Evolutionary conservation across 306 rosid species (phyloP), one percentile per base, ranked within the genome.

Genomic region (Cucumis cinereus): DNA sequence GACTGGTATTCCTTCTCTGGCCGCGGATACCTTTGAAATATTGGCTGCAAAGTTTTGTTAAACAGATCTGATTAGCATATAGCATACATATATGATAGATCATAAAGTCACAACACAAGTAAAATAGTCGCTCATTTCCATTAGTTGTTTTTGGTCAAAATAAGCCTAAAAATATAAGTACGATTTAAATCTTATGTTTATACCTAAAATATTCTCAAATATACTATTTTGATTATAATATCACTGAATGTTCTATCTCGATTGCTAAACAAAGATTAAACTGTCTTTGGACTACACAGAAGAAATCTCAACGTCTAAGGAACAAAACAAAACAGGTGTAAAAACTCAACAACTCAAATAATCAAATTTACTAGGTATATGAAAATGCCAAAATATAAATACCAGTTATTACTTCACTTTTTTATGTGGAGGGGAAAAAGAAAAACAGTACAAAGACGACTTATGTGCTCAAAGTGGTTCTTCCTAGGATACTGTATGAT

Each of bases 1-100:
- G 99, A 95, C 85, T 95, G 99, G 83, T 90, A 92, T 83, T 89
- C 98, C 92, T 95, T 95, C 86, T 95, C 99, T 38, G 98, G 99
- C 47, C 98, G 89, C 3, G 99, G 99, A 90, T 92, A 88, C 87
- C 99, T 89, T 86, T 92, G 98, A 88, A 95, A 95, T 81, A 95
- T 95, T 78, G 97, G 98, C 99, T 95, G 95, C 79, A 87, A 86
- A 83, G 84, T 73, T 28, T 19, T 38, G 49, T 28, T 79, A 41
- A 47, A 30, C 79, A 85, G 35, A 73, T 76, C 77, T 69, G 77
- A 81, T 88, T 68, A 90, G 90, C 79, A 80, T 79, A 84, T 41
- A 83, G 61, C 50, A 77, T 64, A 77, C 59, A 28, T 72, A 72
- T 12, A 43, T 14, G n/a, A 68, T 13, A 70, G 2, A 47, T 28